Evolutionary conservation across 768 basidiomycete genomes (phyloP).

Genomic region (Rhodosporidiobolus odoratus): DNA sequence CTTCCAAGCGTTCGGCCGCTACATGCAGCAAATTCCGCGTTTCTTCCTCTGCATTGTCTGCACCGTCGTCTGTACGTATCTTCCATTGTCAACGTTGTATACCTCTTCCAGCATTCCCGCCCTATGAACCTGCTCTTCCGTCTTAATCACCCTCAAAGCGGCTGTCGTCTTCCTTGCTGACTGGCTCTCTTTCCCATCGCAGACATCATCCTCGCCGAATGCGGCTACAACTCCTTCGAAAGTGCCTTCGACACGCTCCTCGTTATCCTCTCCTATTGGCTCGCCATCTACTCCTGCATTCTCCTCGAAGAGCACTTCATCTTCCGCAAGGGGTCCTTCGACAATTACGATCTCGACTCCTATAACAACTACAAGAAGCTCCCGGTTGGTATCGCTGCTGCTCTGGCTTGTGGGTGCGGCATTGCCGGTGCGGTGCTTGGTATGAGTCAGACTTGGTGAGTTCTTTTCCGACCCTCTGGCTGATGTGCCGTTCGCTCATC

Average conservation of each 20-base stretch:
- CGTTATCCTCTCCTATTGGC: conserved; percentile 51
- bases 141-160: background rate
- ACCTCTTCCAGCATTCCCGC: background rate
- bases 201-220: conserved; percentile 54
- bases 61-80: conserved; percentile 31
- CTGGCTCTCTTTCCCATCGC: conserved; percentile 28
- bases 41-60: conserved; percentile 43
- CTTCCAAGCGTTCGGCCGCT: conserved; percentile 51
- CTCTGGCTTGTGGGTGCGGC: conserved; percentile 46
- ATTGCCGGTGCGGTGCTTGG: conserved; percentile 50
- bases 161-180: background rate
- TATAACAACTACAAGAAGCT: conserved; percentile 46
- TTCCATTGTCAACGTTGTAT: background rate
- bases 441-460: conserved; percentile 46
- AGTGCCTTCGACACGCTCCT: conserved; percentile 48
- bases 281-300: conserved; percentile 53
- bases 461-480: conserved; percentile 39
- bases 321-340: conserved; percentile 49
- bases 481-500: conserved; percentile 23
- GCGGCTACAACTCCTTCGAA: conserved; percentile 52
- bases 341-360: conserved; percentile 49
- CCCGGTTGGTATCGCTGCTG: conserved; percentile 50
- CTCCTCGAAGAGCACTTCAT: conserved; percentile 55
- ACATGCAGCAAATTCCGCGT: conserved; percentile 51
- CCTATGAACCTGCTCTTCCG: conserved; percentile 8